phyloP scores from a whole-genome alignment of 768 basidiomycete species.

The Pisolithus sp. region DNA sequence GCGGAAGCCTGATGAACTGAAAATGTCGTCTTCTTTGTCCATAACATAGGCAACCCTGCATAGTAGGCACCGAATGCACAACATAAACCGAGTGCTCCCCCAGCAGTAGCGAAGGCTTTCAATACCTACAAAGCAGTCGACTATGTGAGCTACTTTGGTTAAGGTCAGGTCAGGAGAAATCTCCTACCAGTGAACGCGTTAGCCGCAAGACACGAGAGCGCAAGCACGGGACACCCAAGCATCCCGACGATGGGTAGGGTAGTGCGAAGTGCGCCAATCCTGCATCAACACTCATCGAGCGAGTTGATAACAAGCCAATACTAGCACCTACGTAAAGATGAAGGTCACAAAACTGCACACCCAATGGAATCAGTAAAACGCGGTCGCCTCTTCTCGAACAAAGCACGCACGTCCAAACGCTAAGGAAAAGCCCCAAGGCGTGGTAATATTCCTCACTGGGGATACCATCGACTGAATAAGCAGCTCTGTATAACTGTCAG shows the following conservation, averaged over 20 bases:
- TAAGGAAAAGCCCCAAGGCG: slow-evolving; percentile 23
- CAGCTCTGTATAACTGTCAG: slow-evolving; percentile 11
- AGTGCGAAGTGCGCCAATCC: slow-evolving; percentile 22
- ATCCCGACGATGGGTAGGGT: slow-evolving; percentile 18
- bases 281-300: neutral
- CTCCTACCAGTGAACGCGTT: too few species aligned
- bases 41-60: slow-evolving; percentile 10
- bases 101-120: too few species aligned
- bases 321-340: too few species aligned
- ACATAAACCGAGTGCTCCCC: too few species aligned
- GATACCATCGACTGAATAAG: slow-evolving; percentile 20
- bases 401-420: slow-evolving; percentile 19
- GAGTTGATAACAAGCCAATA: too few species aligned
- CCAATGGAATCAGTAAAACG: neutral
- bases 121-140: too few species aligned
- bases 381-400: neutral
- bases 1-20: slow-evolving; percentile 23
- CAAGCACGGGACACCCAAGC: slow-evolving; percentile 18
- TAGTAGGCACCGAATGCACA: slow-evolving; percentile 27
- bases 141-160: too few species aligned
- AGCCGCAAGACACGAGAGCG: slow-evolving; percentile 10
- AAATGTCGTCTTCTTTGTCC: slow-evolving; percentile 24
- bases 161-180: too few species aligned
- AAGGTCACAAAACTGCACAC: neutral
- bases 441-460: slow-evolving; percentile 18